Evolutionary conservation across 129 eudicot genomes (phyloP), one percentile per base, ranked within the genome.

Genomic region (Artemisia argyi): DNA sequence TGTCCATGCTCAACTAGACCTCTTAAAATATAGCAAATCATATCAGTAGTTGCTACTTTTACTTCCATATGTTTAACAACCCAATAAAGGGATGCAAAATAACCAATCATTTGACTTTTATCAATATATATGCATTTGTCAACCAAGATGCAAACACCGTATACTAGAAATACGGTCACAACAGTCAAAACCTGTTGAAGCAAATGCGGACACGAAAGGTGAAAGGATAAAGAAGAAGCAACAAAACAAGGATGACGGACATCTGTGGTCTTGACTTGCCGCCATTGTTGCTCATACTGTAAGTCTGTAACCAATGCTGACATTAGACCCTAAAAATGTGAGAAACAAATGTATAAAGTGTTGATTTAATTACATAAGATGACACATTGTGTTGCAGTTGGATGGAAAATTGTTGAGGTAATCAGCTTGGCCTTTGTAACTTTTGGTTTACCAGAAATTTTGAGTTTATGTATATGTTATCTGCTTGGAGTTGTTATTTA

Each of bases 151-250:
- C 94, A 24, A 90, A 88, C 74, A 61, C 73, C 48, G 91, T 84
- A 64, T 95, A 74, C 79, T 73, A 52, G 97, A 95, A 75, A 86
- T 95, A 76, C 86, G 96, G 17, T 64, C 90, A 39, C 83, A 61
- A 42, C 82, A 76, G 55, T 76, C 90, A 0, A 80, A 86, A 66
- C 92, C 83, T 18, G 74, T 66, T 53, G 97, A 90, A 72, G 84
- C 65, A 24, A 82, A 92, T 76, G 73, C 76, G 14, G 83, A 85
- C 47, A 77, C 86, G 3, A 88, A 85, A 78, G 83, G 78, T 47
- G 96, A 82, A 15, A 84, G 65, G 69, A 90, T 76, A 84, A 94
- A 72, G 72, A 93, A 87, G 85, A 90, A 94, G 89, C 88, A 88
- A 67, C 89, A 90, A 69, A 83, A 90, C 80, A 63, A 80, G 46